Evolutionary conservation across 176 grass and related monocot genomes (phyloP).

Genomic region (Secale cereale): DNA sequence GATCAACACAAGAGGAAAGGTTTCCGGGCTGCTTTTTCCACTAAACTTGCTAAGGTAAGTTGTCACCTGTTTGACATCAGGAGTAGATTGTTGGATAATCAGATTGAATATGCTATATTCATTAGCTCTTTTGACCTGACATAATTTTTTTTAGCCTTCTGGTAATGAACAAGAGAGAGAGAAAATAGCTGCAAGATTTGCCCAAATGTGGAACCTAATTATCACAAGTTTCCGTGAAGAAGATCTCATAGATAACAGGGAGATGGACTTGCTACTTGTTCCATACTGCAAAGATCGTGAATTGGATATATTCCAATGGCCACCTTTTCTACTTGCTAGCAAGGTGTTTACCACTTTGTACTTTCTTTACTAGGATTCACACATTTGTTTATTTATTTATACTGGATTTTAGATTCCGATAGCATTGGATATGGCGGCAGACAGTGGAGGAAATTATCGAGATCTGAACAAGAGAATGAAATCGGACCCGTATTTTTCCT

Average conservation of each 20-base stretch:
- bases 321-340: slow-evolving; percentile 97
- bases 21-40: slow-evolving; percentile 54
- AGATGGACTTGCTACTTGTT: slow-evolving; percentile 94
- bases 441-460: slow-evolving; percentile 75
- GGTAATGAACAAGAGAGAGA: slow-evolving; percentile 44
- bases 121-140: slow-evolving; percentile 2
- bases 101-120: neutral
- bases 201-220: slow-evolving; percentile 97
- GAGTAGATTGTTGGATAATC: slow-evolving; percentile 21
- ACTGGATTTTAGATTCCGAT: slow-evolving; percentile 71
- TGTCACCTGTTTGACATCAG: neutral
- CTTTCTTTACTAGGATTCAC: slow-evolving; percentile 6
- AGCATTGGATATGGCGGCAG: slow-evolving; percentile 94
- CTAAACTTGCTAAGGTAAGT: slow-evolving; percentile 54
- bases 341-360: slow-evolving; percentile 55
- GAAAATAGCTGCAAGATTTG: slow-evolving; percentile 87
- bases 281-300: slow-evolving; percentile 92
- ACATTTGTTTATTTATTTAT: slow-evolving; percentile 35
- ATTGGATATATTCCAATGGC: slow-evolving; percentile 87
- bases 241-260: slow-evolving; percentile 96
- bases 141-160: slow-evolving; percentile 42
- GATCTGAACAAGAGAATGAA: slow-evolving; percentile 82
- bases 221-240: slow-evolving; percentile 87
- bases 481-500: slow-evolving; percentile 73
- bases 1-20: slow-evolving; percentile 58